A percentile compares a stretch with the other conserved stretches of the same genome.
These are phyloP conservation scores for Paraurostyla sp. DNA, from an alignment of 73 alveolate genomes.

Conservation along the genomic window DNA sequence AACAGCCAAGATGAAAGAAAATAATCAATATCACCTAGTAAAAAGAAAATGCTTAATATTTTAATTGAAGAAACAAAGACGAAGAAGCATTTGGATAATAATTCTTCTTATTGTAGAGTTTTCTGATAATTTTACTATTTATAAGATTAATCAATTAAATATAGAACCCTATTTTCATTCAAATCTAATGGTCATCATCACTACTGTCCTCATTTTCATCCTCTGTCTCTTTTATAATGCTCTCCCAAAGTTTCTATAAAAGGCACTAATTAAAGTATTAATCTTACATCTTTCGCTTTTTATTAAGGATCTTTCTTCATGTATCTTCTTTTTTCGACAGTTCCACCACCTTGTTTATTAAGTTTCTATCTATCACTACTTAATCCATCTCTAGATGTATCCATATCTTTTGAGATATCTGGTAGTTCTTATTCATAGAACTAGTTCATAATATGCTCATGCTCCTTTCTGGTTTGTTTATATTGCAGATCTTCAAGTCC, in stretches of 20 bases:
- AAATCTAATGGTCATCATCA: conserved; percentile 48
- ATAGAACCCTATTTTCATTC: not conserved
- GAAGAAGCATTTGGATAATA: conserved; percentile 9
- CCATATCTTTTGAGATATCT: conserved; percentile 35
- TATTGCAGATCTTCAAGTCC: conserved; percentile 16
- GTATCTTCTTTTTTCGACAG: conserved; percentile 44
- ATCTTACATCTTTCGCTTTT: conserved; percentile 56
- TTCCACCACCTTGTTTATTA: not conserved
- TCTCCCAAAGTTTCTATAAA: conserved; percentile 62
- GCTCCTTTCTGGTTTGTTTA: conserved; percentile 52
- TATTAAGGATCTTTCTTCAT: conserved; percentile 55
- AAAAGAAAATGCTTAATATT: not conserved
- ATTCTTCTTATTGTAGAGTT: not conserved
- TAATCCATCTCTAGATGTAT: not conserved
- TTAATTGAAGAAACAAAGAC: conserved; percentile 11
- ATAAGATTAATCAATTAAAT: not conserved
- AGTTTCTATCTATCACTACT: not conserved
- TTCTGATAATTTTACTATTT: not conserved
- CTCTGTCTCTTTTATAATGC: conserved; percentile 51
- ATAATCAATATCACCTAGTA: not conserved
- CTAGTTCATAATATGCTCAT: conserved; percentile 62
- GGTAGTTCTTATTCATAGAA: conserved; percentile 52
- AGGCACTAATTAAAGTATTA: not conserved
- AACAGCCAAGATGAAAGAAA: not conserved
- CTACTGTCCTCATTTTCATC: conserved; percentile 49